These are phyloP conservation scores for Syzygium grande DNA, from an alignment of 345 rosid genomes.

Conservation along the genomic window DNA sequence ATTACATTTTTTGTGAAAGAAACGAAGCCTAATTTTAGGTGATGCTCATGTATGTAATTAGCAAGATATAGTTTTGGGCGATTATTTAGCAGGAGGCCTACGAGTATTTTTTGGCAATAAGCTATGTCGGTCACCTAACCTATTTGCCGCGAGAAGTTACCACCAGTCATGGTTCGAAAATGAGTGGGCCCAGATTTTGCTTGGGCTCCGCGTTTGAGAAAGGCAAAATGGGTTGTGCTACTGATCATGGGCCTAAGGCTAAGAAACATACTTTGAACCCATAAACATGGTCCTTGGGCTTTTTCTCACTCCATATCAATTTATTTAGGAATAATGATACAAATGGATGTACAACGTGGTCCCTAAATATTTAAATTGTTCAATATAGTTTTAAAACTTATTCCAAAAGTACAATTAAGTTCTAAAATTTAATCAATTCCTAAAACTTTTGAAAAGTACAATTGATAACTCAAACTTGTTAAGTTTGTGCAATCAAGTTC, in stretches of 20 bases:
- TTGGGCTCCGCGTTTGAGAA: not conserved
- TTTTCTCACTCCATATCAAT: not conserved
- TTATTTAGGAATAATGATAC: not conserved
- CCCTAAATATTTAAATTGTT: no score
- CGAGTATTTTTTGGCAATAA: not conserved
- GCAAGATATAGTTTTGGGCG: not conserved
- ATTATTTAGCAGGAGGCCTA: not conserved
- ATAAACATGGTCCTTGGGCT: not conserved
- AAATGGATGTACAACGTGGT: no score
- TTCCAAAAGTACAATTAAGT: no score
- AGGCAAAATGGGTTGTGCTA: not conserved
- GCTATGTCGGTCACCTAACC: not conserved
- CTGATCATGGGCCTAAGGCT: not conserved
- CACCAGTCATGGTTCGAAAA: not conserved
- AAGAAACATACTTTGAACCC: not conserved
- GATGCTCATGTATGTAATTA: not conserved
- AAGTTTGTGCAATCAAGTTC: no score
- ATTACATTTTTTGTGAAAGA: no score
- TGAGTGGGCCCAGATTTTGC: not conserved
- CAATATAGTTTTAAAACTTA: no score
- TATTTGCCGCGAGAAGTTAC: not conserved
- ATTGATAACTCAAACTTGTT: no score
- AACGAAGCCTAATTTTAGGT: not conserved
- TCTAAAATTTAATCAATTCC: no score
- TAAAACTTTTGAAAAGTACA: no score